A percentile compares a stretch with the other conserved stretches of the same genome.
Evolutionary conservation across 805 yeast species (phyloP).

Genomic region (Kazachstania viticola): DNA sequence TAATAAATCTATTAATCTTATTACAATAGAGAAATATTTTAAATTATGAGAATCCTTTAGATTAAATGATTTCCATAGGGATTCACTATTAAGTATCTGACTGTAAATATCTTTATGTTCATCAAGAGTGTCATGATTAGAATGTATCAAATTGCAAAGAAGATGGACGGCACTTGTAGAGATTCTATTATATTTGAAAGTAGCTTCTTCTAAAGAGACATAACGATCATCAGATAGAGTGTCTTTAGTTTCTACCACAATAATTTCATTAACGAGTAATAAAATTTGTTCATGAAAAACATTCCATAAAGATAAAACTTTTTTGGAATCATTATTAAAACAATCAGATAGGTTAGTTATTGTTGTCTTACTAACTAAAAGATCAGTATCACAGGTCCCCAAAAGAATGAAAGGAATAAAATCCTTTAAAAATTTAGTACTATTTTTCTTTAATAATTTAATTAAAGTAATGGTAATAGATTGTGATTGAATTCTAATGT

Average conservation of each 20-base stretch:
- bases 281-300: constrained; percentile 46
- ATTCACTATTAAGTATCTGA: constrained; percentile 32
- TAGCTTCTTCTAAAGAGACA: constrained; percentile 53
- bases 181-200: constrained; percentile 50
- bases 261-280: constrained; percentile 39
- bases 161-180: constrained; percentile 39
- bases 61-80: constrained; percentile 33
- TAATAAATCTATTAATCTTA: constrained; percentile 29
- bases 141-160: constrained; percentile 27
- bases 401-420: constrained; percentile 63
- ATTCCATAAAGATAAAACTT: constrained; percentile 47
- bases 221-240: constrained; percentile 68
- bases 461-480: constrained; percentile 50
- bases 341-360: constrained; percentile 35
- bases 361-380: constrained; percentile 44
- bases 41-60: constrained; percentile 30
- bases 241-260: constrained; percentile 46
- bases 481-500: constrained; percentile 52
- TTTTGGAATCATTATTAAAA: constrained; percentile 45
- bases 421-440: constrained; percentile 56
- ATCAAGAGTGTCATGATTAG: constrained; percentile 6
- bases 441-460: constrained; percentile 38
- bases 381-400: constrained; percentile 63
- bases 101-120: constrained; percentile 10
- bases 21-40: constrained; percentile 32